Conservation (phyloP, 1,284 basidiomycete species). For the Irpex sp. region DNA sequence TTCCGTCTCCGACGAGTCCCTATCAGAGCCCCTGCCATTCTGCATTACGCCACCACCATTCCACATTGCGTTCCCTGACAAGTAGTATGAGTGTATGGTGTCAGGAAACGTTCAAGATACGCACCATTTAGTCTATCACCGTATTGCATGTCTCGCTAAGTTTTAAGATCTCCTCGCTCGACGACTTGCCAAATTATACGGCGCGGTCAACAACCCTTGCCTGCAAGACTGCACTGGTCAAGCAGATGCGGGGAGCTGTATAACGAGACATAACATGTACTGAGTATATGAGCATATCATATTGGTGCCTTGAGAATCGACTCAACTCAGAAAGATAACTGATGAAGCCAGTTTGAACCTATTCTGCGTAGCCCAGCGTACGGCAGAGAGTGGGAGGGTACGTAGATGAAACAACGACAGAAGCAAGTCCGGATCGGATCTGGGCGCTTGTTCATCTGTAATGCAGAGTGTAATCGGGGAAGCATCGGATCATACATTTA, state of each 20-base stretch:
- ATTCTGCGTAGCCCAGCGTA: neutral
- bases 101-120: neutral
- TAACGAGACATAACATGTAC: neutral
- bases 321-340: neutral
- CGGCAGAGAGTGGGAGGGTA: neutral
- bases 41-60: slow-evolving; percentile 12
- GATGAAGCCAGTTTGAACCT: neutral
- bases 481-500: neutral
- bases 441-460: neutral
- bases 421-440: neutral
- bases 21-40: slow-evolving; percentile 28
- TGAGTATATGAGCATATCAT: neutral
- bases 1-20: slow-evolving; percentile 45
- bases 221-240: neutral
- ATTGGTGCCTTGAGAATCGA: neutral
- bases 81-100: neutral
- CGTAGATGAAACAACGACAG: neutral
- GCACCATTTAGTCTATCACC: slow-evolving; percentile 7
- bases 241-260: neutral
- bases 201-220: neutral
- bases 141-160: neutral
- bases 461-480: neutral
- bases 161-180: too few relatives aligned
- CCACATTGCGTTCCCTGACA: neutral
- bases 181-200: too few relatives aligned